A percentile compares a stretch with the other conserved stretches of the same genome.
These are phyloP conservation scores for Monilinia polystroma DNA, from an alignment of 2,329 filamentous ascomycete genomes.

Conservation along the genomic window DNA sequence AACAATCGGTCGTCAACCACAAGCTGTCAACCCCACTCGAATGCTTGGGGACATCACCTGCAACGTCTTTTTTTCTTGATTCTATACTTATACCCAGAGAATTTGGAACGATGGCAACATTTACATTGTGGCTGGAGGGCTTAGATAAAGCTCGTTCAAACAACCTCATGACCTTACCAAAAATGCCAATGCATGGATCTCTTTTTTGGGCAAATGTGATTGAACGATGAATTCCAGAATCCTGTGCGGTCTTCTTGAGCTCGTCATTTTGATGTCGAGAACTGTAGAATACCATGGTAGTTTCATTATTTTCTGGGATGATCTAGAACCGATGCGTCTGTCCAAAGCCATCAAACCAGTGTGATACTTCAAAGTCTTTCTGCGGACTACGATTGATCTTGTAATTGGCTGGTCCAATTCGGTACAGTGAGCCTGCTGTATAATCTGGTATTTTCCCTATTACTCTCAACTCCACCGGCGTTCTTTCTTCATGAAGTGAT, in stretches of 20 bases:
- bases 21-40: no score
- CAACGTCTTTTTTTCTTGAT: no score
- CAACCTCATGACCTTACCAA: no score
- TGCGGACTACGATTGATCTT: constrained; percentile 38
- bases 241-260: background rate
- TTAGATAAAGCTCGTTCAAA: no score
- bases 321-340: constrained; percentile 68
- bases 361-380: constrained; percentile 45
- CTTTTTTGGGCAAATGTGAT: constrained; percentile 11
- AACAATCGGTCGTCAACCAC: background rate
- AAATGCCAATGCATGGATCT: background rate
- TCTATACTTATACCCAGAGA: no score
- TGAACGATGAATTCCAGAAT: background rate
- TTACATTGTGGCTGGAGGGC: no score
- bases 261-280: constrained; percentile 1
- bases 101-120: no score
- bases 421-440: constrained; percentile 69
- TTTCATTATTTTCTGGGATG: background rate
- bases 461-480: constrained; percentile 58
- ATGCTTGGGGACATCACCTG: no score
- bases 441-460: constrained; percentile 68
- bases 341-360: constrained; percentile 59
- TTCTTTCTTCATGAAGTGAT: constrained; percentile 36
- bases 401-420: constrained; percentile 69
- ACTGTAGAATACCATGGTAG: background rate